phyloP scores from a whole-genome alignment of 192 early-diverging fungal genomes.

The Rhizophagus clarus region DNA sequence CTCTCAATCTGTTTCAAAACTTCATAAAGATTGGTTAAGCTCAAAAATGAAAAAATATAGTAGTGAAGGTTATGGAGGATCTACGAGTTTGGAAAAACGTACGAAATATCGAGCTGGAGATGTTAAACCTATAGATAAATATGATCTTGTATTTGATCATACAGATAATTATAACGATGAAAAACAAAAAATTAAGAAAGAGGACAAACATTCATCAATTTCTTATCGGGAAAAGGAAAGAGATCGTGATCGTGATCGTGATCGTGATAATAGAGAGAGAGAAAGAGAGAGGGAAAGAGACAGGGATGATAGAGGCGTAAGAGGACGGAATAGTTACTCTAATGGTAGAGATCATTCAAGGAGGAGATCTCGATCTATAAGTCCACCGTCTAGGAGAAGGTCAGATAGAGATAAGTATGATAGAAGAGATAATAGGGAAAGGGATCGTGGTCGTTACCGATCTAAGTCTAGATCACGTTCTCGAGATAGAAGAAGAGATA shows the following conservation, averaged over 20 bases:
- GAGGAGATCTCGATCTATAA: conserved; percentile 30
- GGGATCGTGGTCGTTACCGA: conserved; percentile 10
- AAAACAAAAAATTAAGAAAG: not conserved
- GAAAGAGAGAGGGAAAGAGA: conserved; percentile 9
- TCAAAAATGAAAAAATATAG: conserved; percentile 43
- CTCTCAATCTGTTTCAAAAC: conserved; percentile 89
- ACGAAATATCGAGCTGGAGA: conserved; percentile 54
- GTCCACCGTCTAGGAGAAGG: conserved; percentile 25
- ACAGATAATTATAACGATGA: not conserved
- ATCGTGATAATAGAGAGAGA: conserved; percentile 4
- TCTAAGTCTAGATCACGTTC: conserved; percentile 11
- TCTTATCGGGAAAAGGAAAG: conserved; percentile 21
- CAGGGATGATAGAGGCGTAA: not conserved
- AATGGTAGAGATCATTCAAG: not conserved
- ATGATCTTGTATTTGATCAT: conserved; percentile 55
- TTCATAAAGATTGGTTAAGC: conserved; percentile 79
- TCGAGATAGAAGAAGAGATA: conserved; percentile 13
- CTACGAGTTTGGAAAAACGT: conserved; percentile 51
- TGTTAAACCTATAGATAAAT: conserved; percentile 36
- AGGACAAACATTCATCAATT: not conserved
- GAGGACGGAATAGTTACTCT: conserved; percentile 10
- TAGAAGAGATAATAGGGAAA: conserved; percentile 21
- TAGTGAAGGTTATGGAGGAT: conserved; percentile 45
- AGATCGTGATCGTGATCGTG: conserved; percentile 18
- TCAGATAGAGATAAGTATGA: not conserved